Percentiles rank a stretch among this genome's conserved stretches.
These are phyloP conservation scores for Cadophora gregata DNA, from an alignment of 2,329 filamentous ascomycete species.

Conservation along the genomic window DNA sequence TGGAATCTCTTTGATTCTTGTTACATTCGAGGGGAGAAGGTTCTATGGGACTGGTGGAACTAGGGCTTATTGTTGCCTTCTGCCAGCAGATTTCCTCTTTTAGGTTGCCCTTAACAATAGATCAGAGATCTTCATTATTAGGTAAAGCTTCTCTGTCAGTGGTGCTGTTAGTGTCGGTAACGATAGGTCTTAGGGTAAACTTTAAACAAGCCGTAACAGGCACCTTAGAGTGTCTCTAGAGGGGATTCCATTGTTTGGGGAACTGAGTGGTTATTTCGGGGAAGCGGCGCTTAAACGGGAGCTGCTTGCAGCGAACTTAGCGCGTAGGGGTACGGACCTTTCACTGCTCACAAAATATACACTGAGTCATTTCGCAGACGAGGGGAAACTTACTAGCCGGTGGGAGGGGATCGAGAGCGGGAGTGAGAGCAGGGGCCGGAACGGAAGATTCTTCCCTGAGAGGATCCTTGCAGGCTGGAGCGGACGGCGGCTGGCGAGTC, in stretches of 20 bases:
- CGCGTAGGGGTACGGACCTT: no score
- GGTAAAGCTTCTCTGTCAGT: neutral
- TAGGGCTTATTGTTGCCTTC: neutral
- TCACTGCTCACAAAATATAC: constrained; percentile 26
- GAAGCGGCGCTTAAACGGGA: no score
- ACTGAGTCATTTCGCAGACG: constrained; percentile 34
- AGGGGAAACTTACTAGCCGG: constrained; percentile 27
- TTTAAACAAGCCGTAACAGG: no score
- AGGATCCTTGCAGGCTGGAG: constrained; percentile 18
- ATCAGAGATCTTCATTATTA: neutral
- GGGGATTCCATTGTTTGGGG: no score
- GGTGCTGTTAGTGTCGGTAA: neutral
- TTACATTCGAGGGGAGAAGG: neutral
- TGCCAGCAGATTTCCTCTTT: neutral
- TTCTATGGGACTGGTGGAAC: neutral
- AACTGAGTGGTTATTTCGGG: no score
- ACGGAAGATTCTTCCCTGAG: constrained; percentile 12
- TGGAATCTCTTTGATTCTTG: neutral
- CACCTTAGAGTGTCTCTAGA: no score
- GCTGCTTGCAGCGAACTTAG: no score
- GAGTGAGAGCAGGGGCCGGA: constrained; percentile 15
- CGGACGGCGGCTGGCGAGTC: constrained; percentile 23
- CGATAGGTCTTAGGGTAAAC: neutral
- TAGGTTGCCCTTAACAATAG: neutral
- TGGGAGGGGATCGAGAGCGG: constrained; percentile 21